These are phyloP conservation scores for Globisporangium cederbergense DNA, from an alignment of 352 stramenopile species.

Conservation along the genomic window DNA sequence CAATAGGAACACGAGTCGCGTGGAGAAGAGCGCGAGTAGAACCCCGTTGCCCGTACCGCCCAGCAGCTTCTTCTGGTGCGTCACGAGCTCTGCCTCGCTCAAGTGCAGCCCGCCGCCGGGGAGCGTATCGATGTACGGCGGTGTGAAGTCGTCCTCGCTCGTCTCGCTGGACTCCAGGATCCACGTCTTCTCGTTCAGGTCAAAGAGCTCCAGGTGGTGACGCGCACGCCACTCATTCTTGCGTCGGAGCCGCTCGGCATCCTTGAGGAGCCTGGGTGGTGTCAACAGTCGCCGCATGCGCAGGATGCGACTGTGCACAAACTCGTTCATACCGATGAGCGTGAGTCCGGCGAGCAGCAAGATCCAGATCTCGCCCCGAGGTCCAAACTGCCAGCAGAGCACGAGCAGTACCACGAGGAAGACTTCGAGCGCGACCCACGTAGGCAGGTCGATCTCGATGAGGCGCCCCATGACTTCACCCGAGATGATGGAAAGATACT, in stretches of 20 bases:
- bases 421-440: conserved; percentile 59
- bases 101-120: conserved; percentile 34
- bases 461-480: conserved; percentile 68
- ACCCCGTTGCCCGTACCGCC: conserved; percentile 48
- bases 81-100: conserved; percentile 34
- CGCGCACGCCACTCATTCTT: conserved; percentile 53
- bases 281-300: conserved; percentile 50
- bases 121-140: conserved; percentile 50
- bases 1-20: conserved; percentile 66
- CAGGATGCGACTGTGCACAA: conserved; percentile 45
- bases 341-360: conserved; percentile 33
- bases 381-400: conserved; percentile 39
- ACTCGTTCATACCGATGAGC: conserved; percentile 46
- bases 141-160: conserved; percentile 29
- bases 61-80: conserved; percentile 39
- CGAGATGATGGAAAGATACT: conserved; percentile 76
- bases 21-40: conserved; percentile 58
- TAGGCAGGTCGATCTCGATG: conserved; percentile 70
- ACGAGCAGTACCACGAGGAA: conserved; percentile 45
- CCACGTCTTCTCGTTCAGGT: conserved; percentile 43
- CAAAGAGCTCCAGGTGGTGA: conserved; percentile 32
- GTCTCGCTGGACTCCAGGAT: conserved; percentile 33
- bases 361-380: conserved; percentile 36
- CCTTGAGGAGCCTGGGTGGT: conserved; percentile 44
- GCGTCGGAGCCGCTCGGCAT: conserved; percentile 53